Percentiles rank a stretch among this genome's conserved stretches.
Evolutionary conservation across 352 stramenopile species (phyloP).

Genomic region (Globisporangium megalacanthum): DNA sequence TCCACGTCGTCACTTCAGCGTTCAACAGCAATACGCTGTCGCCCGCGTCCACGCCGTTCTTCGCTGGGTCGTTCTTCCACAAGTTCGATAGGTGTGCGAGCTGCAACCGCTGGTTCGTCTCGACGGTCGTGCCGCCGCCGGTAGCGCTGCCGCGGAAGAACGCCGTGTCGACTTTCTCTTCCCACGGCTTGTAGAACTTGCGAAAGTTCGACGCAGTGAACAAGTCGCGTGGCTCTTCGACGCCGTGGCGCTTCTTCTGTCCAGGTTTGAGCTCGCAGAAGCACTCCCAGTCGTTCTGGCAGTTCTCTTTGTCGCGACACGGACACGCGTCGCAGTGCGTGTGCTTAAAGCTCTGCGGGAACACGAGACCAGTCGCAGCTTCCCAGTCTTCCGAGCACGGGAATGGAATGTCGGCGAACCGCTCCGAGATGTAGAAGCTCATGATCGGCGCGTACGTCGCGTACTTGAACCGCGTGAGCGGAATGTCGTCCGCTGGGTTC

Average conservation of each 20-base stretch:
- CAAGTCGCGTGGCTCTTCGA: slow-evolving; percentile 85
- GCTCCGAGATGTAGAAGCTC: slow-evolving; percentile 95
- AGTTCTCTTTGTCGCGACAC: slow-evolving; percentile 56
- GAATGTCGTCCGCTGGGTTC: slow-evolving; percentile 91
- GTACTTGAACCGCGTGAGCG: slow-evolving; percentile 89
- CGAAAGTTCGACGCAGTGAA: slow-evolving; percentile 97
- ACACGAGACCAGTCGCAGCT: slow-evolving; percentile 87
- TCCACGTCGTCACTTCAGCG: slow-evolving; percentile 95
- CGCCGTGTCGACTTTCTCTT: slow-evolving; percentile 94
- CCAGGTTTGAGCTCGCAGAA: slow-evolving; percentile 59
- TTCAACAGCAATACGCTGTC: slow-evolving; percentile 91
- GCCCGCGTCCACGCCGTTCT: slow-evolving; percentile 68
- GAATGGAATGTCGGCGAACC: slow-evolving; percentile 97
- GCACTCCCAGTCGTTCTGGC: slow-evolving; percentile 77
- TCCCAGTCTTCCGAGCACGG: slow-evolving; percentile 96
- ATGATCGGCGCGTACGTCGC: slow-evolving; percentile 95
- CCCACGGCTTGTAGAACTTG: slow-evolving; percentile 95
- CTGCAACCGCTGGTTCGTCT: slow-evolving; percentile 97
- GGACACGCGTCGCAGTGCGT: slow-evolving; percentile 76
- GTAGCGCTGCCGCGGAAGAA: slow-evolving; percentile 98
- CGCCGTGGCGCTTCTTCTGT: slow-evolving; percentile 65
- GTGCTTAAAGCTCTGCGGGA: slow-evolving; percentile 89
- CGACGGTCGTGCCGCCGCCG: slow-evolving; percentile 91
- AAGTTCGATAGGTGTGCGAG: slow-evolving; percentile 87
- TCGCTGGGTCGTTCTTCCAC: slow-evolving; percentile 88